Evolutionary conservation across 148 eudicot genomes (phyloP), one percentile per base, ranked within the genome.

Genomic region (Agrostemma githago): DNA sequence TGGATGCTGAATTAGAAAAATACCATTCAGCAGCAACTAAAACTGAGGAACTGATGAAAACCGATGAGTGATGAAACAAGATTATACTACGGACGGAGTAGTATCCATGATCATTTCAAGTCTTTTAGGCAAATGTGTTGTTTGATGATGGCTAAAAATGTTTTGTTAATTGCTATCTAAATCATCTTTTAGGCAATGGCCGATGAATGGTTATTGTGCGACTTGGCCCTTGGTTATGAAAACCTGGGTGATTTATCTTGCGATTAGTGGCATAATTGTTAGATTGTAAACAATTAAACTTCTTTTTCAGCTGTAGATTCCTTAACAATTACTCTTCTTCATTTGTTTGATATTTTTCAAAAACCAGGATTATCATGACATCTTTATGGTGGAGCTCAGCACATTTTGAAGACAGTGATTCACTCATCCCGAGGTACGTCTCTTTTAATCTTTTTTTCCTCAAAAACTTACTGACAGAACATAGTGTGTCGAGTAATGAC

Each of bases 1-100:
- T 93, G 77, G 98, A 91, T 82, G 98, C 98, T 57, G 98, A 93
- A 63, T 85, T 93, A 77, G 98, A 89, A 77, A 93, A 93, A 76
- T 93, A 93, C 76, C 97, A 91, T 77, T 72, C 90, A 44, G 87
- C 82, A 76, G 86, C 72, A 70, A 19, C 58, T 5, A 70, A 70
- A 70, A 70, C 72, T 6, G 72, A 70, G 41, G 72, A 70, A 70
- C 61, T 89, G 53, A 90, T 88, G 96, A 85, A 89, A 81, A 84
- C 82, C n/a, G 84, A 84, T 72, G 83, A 78, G 81, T 66, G 69
- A 76, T 66, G 67, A 19, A 68, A 48, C 64, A 62, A 60, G 63
- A 66, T 79, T 51, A 56, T 46, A 26, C 34, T 26, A 26, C 34
- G 34, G 34, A 26, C 34, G 34, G 34, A 26, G 34, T 26, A 20